A percentile compares a stretch with the other conserved stretches of the same genome.
Evolutionary conservation across 2,329 filamentous ascomycete species (phyloP).

Genomic region (Trichoderma sp.): DNA sequence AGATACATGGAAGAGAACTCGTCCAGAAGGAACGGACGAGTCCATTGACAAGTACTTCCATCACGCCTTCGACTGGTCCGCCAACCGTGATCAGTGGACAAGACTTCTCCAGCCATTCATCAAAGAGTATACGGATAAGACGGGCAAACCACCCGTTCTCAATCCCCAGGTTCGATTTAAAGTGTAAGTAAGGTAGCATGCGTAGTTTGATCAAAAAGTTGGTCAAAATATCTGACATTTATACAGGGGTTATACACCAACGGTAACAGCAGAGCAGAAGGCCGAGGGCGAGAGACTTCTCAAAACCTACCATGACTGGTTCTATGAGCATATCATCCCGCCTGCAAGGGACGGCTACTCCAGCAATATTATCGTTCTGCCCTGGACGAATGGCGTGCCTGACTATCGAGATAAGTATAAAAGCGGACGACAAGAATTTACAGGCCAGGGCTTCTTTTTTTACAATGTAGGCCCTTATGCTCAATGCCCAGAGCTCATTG

Average conservation of each 20-base stretch:
- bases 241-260: neutral
- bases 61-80: neutral
- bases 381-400: neutral
- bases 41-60: neutral
- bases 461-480: neutral
- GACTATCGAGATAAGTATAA: neutral
- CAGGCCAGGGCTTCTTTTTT: neutral
- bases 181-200: neutral
- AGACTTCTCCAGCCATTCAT: neutral
- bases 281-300: neutral
- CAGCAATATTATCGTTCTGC: neutral
- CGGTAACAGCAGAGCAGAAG: neutral
- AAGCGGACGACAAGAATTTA: neutral
- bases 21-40: neutral
- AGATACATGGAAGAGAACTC: neutral
- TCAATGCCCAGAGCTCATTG: neutral
- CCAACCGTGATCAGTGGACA: neutral
- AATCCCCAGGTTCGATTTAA: neutral
- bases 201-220: neutral
- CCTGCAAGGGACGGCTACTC: neutral
- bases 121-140: neutral
- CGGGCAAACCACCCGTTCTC: neutral
- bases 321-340: neutral
- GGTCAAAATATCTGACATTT: neutral
- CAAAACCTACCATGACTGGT: neutral